Evolutionary conservation across 306 rosid genomes (phyloP), one percentile per base, ranked within the genome.

Genomic region (Ormosia emarginata): DNA sequence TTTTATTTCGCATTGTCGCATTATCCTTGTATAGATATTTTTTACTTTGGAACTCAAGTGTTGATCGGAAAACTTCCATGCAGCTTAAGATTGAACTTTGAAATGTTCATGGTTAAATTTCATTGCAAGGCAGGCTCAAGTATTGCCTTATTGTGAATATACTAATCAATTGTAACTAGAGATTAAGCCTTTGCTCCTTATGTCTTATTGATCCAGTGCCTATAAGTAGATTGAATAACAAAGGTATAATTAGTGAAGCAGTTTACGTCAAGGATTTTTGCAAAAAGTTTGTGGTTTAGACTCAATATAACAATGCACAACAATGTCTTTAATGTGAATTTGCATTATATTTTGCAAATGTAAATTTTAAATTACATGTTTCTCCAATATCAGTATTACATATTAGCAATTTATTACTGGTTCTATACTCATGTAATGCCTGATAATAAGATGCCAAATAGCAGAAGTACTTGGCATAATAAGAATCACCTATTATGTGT

Each of bases 71-170:
- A 69, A 55, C 65, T 55, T 52, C 59, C 40, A 53, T 71, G 75
- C 47, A 53, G 13, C 29, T 57, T 4, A 12, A 50, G 50, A 9
- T 76, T 67, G 43, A 76, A n/a, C 32, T 76, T 76, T 67, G 43
- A 76, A n/a, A 30, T 76, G 36, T 83, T 78, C 46, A 18, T 71
- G 70, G 67, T 59, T 70, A 61, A 61, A 40, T 77, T 53, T 37
- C 32, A 82, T 7, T 46, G 72, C 13, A 47, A 53, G 18, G 67
- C 17, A 30, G 29, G 75, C 47, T 50, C 29, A 62, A 56, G 61
- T 64, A 56, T 52, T 70, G 39, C 58, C 75, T 43, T 49, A 43
- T 32, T 33, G 56, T 53, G 58, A 29, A 64, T 70, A 5, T 67
- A 8, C 59, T 14, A 58, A 57, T 41, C 14, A 59, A 36, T 36